phyloP scores from a whole-genome alignment of 2,329 filamentous ascomycete genomes.

The Podosphaera fusca region DNA sequence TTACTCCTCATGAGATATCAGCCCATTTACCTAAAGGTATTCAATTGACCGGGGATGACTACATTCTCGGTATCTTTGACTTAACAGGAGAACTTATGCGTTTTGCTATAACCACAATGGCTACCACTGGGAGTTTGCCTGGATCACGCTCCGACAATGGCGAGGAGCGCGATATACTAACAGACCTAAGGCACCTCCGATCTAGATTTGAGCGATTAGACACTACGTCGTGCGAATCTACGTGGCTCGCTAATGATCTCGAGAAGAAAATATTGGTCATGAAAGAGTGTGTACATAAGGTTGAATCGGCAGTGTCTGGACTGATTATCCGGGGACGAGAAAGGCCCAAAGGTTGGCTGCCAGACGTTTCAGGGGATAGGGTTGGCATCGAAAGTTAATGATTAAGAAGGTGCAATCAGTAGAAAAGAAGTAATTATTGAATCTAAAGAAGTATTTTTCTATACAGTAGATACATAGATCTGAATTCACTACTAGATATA shows the following conservation, averaged over 20 bases:
- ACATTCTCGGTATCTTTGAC: conserved; percentile 77
- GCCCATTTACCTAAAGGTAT: conserved; percentile 28
- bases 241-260: conserved; percentile 36
- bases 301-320: conserved; percentile 75
- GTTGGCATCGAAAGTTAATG: conserved; percentile 13
- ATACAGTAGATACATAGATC: too few relatives aligned
- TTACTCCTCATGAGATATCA: conserved; percentile 40
- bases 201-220: conserved; percentile 54
- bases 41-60: conserved; percentile 56
- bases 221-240: conserved; percentile 24
- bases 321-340: conserved; percentile 72
- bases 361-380: conserved; percentile 31
- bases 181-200: conserved; percentile 59
- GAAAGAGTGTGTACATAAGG: conserved; percentile 75
- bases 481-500: too few relatives aligned
- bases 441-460: neutral
- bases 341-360: conserved; percentile 76
- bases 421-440: neutral
- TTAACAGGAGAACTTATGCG: conserved; percentile 93
- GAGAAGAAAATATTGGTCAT: conserved; percentile 69
- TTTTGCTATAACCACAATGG: conserved; percentile 75
- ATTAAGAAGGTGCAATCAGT: neutral
- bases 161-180: conserved; percentile 37
- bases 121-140: conserved; percentile 31
- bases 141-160: conserved; percentile 13